A percentile compares a stretch with the other conserved stretches of the same genome.
These are phyloP conservation scores for Castanea crenata DNA, from an alignment of 306 rosid species.

Conservation along the genomic window DNA sequence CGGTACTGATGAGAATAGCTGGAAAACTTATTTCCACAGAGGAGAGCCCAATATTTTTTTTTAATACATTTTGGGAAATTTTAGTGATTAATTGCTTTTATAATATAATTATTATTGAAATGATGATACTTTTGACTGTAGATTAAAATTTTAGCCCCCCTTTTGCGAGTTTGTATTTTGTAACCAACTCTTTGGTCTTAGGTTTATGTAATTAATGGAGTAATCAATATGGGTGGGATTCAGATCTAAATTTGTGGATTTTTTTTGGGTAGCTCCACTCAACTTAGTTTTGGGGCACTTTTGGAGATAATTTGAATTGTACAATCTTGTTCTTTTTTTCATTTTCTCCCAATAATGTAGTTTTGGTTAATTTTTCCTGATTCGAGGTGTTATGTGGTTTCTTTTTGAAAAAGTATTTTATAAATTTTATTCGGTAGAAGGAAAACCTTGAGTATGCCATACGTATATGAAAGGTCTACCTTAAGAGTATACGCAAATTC, in stretches of 20 bases:
- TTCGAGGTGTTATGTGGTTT: neutral
- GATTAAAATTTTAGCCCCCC: neutral
- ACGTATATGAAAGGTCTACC: too few relatives aligned
- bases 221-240: neutral
- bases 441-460: too few relatives aligned
- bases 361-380: neutral
- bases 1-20: too few relatives aligned
- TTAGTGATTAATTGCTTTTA: neutral
- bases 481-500: too few relatives aligned
- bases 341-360: neutral
- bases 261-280: neutral
- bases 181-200: neutral
- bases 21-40: too few relatives aligned
- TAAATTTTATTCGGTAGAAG: too few relatives aligned
- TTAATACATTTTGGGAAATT: neutral
- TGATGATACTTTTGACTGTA: neutral
- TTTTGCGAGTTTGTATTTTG: neutral
- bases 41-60: too few relatives aligned
- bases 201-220: neutral
- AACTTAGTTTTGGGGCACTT: neutral
- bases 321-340: neutral
- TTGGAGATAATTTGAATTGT: neutral
- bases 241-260: neutral
- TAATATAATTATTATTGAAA: too few relatives aligned
- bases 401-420: too few relatives aligned